Evolutionary conservation across 139 green algal species (phyloP), one percentile per base, ranked within the genome.

Genomic region (Chlorella vulgaris): DNA sequence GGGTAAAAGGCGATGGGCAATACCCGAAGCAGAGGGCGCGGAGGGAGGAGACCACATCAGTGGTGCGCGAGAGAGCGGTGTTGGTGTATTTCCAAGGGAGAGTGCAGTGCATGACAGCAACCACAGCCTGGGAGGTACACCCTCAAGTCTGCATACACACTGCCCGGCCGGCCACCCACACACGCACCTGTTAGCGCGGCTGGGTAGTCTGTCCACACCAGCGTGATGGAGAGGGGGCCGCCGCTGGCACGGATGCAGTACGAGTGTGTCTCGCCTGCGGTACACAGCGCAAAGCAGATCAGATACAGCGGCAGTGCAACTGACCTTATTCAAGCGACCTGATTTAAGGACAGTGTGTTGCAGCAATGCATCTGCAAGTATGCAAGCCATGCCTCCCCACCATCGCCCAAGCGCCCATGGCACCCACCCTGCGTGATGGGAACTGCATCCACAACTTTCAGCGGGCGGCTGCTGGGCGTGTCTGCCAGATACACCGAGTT

Each of bases 221-320:
- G 89, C 2, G 92, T 97, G 28, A 97, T 83, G 5, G 83, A 78
- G 18, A 98, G 67, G 4, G 90, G 85, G 22, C 89, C 91, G 13
- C 92, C 92, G 6, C 68, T 84, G 18, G 88, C 79, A 0, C 43
- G 74, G 18, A 97, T 70, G 85, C 93, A 98, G 83, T 94, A 98
- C 36, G 82, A 53, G 80, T 90, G 76, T 3, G 31, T 65, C 28
- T 84, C 63, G 0, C 74, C 86, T 78, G 70, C 50, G 18, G 40
- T 65, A 31, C 26, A 8, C 19, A 18, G 63, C 3, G 63, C 4
- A 28, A 3, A 70, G 63, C 15, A 8, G n/a, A n/a, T n/a, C n/a
- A n/a, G n/a, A n/a, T n/a, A n/a, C n/a, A n/a, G n/a, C n/a, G n/a
- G n/a, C n/a, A n/a, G n/a, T n/a, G n/a, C n/a, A n/a, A n/a, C n/a